Evolutionary conservation across 345 rosid genomes (phyloP).

Genomic region (Eutrema japonicum): DNA sequence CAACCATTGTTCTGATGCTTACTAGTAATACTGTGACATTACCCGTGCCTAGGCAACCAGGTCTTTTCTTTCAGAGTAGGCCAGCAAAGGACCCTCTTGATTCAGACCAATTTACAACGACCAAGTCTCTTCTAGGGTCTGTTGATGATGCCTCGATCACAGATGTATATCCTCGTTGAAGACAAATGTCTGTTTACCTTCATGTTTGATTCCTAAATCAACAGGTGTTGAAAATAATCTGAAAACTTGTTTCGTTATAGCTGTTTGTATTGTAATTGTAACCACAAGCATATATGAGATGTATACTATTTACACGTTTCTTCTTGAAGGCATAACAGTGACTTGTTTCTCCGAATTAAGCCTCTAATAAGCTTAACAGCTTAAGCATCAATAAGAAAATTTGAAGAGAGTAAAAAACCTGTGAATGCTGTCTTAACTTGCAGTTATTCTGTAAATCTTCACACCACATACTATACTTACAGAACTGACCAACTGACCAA

Average conservation of each 20-base stretch:
- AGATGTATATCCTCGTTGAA: conserved; percentile 52
- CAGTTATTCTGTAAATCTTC: neutral
- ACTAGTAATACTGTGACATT: conserved; percentile 46
- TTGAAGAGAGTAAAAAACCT: neutral
- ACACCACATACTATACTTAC: neutral
- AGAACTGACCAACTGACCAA: neutral
- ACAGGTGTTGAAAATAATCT: neutral
- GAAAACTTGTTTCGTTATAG: neutral
- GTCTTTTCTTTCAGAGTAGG: conserved; percentile 45
- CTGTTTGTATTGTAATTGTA: conserved; percentile 9
- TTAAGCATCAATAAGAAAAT: neutral
- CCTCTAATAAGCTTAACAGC: too few relatives aligned
- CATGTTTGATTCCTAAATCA: neutral
- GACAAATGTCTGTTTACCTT: neutral
- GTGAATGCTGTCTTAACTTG: neutral
- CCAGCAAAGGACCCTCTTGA: conserved; percentile 23
- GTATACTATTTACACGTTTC: conserved; percentile 3
- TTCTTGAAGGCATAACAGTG: neutral
- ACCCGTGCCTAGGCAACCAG: conserved; percentile 48
- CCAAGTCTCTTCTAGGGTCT: conserved; percentile 36
- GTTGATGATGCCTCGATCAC: conserved; percentile 52
- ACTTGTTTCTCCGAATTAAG: neutral
- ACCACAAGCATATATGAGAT: conserved; percentile 14
- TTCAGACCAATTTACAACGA: conserved; percentile 16
- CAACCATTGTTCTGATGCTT: conserved; percentile 52